phyloP scores from a whole-genome alignment of 768 basidiomycete genomes.

The Lentinula raphanica region DNA sequence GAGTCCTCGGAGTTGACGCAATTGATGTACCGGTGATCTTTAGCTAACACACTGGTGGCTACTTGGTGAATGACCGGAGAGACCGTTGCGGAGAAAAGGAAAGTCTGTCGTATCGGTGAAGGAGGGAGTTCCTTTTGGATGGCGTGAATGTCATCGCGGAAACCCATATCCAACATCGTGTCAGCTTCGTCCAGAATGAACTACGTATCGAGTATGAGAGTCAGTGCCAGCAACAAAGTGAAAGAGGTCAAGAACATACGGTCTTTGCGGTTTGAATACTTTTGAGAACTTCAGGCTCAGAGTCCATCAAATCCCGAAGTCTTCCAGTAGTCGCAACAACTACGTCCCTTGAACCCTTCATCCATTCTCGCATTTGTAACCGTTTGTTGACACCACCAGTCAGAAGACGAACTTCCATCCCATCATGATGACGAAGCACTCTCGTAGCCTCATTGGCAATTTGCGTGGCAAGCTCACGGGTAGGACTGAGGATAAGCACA shows the following conservation, averaged over 20 bases:
- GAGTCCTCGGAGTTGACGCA: conserved; percentile 56
- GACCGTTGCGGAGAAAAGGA: conserved; percentile 89
- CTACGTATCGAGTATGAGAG: conserved; percentile 31
- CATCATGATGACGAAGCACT: conserved; percentile 54
- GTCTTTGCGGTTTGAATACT: conserved; percentile 51
- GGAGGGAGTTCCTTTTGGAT: conserved; percentile 62
- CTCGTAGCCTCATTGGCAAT: conserved; percentile 80
- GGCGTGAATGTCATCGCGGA: conserved; percentile 77
- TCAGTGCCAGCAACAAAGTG: conserved; percentile 7
- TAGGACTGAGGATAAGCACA: conserved; percentile 80
- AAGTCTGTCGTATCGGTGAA: conserved; percentile 71
- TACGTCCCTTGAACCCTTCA: conserved; percentile 62
- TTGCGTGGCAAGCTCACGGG: conserved; percentile 84
- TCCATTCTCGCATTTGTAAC: conserved; percentile 66
- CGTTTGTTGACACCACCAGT: conserved; percentile 71
- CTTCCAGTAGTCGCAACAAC: conserved; percentile 91
- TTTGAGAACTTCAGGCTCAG: conserved; percentile 48
- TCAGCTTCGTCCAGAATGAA: conserved; percentile 93
- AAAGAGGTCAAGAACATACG: conserved; percentile 33
- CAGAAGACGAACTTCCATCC: conserved; percentile 67
- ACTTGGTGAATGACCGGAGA: conserved; percentile 67
- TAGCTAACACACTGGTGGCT: conserved; percentile 52
- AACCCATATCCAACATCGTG: conserved; percentile 87
- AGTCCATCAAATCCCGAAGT: conserved; percentile 64
- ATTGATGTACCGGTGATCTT: conserved; percentile 68